Percentiles rank a stretch among this genome's conserved stretches.
Conservation (phyloP, 73 alveolate species). For the Symbiodinium pilosum region DNA sequence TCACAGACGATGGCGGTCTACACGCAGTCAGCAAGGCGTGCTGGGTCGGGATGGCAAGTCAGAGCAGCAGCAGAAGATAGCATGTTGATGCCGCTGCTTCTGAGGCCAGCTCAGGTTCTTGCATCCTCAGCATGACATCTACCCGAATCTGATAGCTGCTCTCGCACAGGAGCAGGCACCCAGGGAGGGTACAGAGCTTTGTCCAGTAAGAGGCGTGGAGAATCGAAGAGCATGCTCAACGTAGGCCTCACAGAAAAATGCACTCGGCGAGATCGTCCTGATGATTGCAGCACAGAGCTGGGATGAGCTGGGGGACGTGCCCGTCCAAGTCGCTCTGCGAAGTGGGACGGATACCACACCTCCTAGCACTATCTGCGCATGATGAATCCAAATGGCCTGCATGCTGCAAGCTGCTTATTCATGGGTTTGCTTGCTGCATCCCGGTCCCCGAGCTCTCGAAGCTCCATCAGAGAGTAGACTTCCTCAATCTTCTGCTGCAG, state of each 20-base stretch:
- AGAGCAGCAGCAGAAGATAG: too few species aligned
- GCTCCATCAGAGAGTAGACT: slow-evolving; percentile 29
- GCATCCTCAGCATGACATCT: too few species aligned
- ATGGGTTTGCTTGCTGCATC: not conserved
- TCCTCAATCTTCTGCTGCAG: slow-evolving; percentile 55
- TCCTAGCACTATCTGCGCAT: not conserved
- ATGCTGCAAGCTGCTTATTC: not conserved
- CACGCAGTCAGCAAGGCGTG: too few species aligned
- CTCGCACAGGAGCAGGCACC: too few species aligned
- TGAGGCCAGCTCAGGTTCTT: too few species aligned
- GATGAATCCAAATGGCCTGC: not conserved
- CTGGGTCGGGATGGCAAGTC: too few species aligned
- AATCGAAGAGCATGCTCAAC: slow-evolving; percentile 51
- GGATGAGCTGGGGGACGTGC: not conserved
- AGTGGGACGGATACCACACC: slow-evolving; percentile 75
- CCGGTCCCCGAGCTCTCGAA: slow-evolving; percentile 22
- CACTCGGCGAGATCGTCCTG: too few species aligned
- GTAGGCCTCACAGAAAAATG: slow-evolving; percentile 27
- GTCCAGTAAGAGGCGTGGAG: slow-evolving; percentile 3
- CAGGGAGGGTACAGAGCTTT: not conserved
- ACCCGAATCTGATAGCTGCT: too few species aligned
- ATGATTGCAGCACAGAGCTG: too few species aligned
- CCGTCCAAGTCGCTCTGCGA: slow-evolving; percentile 47
- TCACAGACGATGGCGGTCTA: too few species aligned
- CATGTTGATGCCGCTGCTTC: too few species aligned